phyloP scores from a whole-genome alignment of 805 yeast genomes.

The Barnettozyma sucrosica region DNA sequence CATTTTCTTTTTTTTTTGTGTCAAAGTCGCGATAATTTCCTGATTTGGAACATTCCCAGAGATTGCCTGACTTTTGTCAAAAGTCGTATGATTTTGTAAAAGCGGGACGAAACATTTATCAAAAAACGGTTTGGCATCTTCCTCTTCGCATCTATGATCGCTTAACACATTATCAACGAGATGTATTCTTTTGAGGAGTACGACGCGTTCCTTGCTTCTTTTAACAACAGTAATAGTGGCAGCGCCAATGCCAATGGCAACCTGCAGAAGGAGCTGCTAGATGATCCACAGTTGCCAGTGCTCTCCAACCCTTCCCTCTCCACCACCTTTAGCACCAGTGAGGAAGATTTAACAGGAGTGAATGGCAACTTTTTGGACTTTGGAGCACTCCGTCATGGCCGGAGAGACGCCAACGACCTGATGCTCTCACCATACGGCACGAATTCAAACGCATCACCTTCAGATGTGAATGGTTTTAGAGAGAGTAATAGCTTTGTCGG shows the following conservation, averaged over 20 bases:
- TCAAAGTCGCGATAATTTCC: slow-evolving; percentile 1
- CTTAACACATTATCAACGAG: neutral
- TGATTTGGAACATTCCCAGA: neutral
- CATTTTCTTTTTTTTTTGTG: neutral
- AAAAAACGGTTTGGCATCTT: neutral
- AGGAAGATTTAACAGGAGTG: slow-evolving; percentile 9
- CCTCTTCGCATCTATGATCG: neutral
- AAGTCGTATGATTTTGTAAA: slow-evolving; percentile 15
- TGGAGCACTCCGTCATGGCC: neutral
- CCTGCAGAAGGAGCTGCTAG: slow-evolving; percentile 6
- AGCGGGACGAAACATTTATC: neutral
- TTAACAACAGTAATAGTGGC: slow-evolving; percentile 13
- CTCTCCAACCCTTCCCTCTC: slow-evolving; percentile 12
- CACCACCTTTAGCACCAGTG: slow-evolving; percentile 6
- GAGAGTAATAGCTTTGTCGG: neutral
- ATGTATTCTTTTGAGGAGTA: slow-evolving; percentile 30
- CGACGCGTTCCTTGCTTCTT: slow-evolving; percentile 27
- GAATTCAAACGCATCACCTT: slow-evolving; percentile 8
- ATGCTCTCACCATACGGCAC: slow-evolving; percentile 10
- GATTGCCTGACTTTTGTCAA: neutral
- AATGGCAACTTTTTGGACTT: slow-evolving; percentile 1
- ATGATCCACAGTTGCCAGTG: slow-evolving; percentile 7
- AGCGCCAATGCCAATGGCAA: slow-evolving; percentile 7
- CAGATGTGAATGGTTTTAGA: neutral
- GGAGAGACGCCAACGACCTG: slow-evolving; percentile 2